Percentiles rank a stretch among this genome's conserved stretches.
Conservation (phyloP, 192 early-diverging fungal genomes). For the Coemansia sp. region DNA sequence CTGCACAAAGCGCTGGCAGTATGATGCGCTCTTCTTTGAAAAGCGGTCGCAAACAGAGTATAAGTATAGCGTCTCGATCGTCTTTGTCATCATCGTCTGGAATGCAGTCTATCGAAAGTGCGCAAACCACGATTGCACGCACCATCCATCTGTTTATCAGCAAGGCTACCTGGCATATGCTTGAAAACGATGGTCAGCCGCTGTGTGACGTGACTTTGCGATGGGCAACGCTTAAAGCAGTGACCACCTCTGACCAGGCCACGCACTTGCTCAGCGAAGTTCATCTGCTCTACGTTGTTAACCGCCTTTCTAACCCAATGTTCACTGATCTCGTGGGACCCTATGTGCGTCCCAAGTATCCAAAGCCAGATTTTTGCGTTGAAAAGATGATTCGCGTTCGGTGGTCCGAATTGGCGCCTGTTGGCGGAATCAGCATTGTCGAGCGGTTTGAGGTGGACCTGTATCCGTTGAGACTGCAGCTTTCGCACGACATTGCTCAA, state of each 20-base stretch:
- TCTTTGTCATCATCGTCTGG: constrained; percentile 26
- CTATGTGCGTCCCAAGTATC: constrained; percentile 57
- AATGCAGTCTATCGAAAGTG: constrained; percentile 35
- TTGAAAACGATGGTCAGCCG: constrained; percentile 61
- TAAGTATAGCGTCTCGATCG: constrained; percentile 6
- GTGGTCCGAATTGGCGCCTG: constrained; percentile 76
- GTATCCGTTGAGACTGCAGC: constrained; percentile 76
- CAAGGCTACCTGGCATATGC: constrained; percentile 76
- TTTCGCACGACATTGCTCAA: constrained; percentile 84
- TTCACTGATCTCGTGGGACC: constrained; percentile 63
- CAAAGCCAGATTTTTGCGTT: constrained; percentile 66
- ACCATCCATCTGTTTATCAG: constrained; percentile 62
- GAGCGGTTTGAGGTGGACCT: constrained; percentile 89
- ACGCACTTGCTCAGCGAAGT: constrained; percentile 71
- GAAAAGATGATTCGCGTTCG: constrained; percentile 90
- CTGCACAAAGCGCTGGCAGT: constrained; percentile 4
- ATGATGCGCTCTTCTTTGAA: background rate
- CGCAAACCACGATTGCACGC: constrained; percentile 58
- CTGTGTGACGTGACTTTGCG: constrained; percentile 72
- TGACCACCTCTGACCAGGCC: constrained; percentile 86
- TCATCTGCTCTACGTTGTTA: constrained; percentile 69
- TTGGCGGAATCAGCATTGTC: constrained; percentile 88
- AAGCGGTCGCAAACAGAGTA: background rate
- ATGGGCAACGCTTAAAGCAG: constrained; percentile 63
- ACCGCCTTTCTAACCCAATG: constrained; percentile 58